These are phyloP conservation scores for Hydnomerulius pinastri DNA, from an alignment of 768 basidiomycete species.

Conservation along the genomic window DNA sequence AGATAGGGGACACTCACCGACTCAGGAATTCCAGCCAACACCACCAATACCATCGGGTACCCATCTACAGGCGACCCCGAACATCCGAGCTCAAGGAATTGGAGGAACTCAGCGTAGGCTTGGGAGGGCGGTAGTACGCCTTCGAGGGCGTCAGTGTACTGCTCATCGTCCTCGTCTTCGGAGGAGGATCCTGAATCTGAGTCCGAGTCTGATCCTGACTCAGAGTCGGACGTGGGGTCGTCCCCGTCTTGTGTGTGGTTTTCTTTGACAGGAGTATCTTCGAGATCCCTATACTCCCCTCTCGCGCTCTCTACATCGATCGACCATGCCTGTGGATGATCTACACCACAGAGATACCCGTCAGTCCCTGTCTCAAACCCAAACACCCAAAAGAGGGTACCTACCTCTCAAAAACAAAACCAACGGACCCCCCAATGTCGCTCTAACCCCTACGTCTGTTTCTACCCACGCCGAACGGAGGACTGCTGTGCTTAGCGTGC, in stretches of 20 bases:
- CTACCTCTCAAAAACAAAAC: conserved; percentile 73
- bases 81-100: conserved; percentile 78
- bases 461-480: conserved; percentile 76
- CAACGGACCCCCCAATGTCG: conserved; percentile 68
- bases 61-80: conserved; percentile 75
- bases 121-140: conserved; percentile 27
- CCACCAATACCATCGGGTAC: conserved; percentile 80
- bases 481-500: conserved; percentile 54
- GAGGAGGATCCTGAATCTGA: conserved; percentile 15
- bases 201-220: conserved; percentile 29
- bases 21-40: conserved; percentile 79
- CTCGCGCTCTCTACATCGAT: conserved; percentile 20
- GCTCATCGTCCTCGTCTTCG: conserved; percentile 36
- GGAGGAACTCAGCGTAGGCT: conserved; percentile 73
- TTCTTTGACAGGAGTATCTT: conserved; percentile 22
- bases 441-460: conserved; percentile 66
- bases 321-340: conserved; percentile 67
- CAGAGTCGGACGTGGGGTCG: conserved; percentile 36
- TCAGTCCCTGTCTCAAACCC: neutral
- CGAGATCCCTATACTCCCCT: conserved; percentile 30
- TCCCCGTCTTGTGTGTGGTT: conserved; percentile 29
- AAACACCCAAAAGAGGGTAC: conserved; percentile 12
- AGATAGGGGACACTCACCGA: conserved; percentile 43
- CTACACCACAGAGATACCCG: conserved; percentile 36
- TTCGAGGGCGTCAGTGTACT: conserved; percentile 34